These are phyloP conservation scores for Jatropha curcas DNA, from an alignment of 345 rosid species.

Conservation along the genomic window DNA sequence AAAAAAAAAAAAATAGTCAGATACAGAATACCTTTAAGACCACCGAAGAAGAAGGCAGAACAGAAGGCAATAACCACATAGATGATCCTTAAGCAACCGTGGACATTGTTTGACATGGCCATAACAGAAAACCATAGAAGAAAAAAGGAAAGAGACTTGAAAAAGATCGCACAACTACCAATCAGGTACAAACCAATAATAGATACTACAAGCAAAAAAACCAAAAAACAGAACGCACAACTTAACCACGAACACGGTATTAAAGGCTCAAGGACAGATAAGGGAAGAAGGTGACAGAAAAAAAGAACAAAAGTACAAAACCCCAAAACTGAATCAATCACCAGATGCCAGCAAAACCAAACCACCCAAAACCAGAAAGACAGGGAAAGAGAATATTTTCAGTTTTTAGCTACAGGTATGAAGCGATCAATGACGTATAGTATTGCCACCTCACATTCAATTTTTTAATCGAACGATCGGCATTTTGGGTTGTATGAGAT, in stretches of 20 bases:
- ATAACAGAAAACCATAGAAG: constrained; percentile 12
- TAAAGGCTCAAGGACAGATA: not conserved
- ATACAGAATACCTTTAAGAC: constrained; percentile 58
- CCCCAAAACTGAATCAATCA: not conserved
- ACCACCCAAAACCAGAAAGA: too few relatives aligned
- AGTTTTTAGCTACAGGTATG: not conserved
- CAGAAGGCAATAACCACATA: constrained; percentile 66
- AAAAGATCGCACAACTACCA: not conserved
- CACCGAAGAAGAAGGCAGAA: constrained; percentile 69
- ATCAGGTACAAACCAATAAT: not conserved
- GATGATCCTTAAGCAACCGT: constrained; percentile 39
- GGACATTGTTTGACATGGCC: constrained; percentile 29
- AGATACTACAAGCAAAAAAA: not conserved
- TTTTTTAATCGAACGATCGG: not conserved
- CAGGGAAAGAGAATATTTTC: not conserved
- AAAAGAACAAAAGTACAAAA: not conserved
- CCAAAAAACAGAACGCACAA: too few relatives aligned
- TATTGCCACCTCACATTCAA: not conserved
- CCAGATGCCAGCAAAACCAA: constrained; percentile 1
- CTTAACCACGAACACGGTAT: not conserved
- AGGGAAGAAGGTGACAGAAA: constrained; percentile 3
- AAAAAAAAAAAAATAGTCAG: not conserved
- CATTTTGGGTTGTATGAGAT: too few relatives aligned
- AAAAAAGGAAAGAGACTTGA: not conserved
- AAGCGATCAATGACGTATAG: not conserved